phyloP scores from a whole-genome alignment of 2,329 filamentous ascomycete genomes.

The Tolypocladium inflatum region DNA sequence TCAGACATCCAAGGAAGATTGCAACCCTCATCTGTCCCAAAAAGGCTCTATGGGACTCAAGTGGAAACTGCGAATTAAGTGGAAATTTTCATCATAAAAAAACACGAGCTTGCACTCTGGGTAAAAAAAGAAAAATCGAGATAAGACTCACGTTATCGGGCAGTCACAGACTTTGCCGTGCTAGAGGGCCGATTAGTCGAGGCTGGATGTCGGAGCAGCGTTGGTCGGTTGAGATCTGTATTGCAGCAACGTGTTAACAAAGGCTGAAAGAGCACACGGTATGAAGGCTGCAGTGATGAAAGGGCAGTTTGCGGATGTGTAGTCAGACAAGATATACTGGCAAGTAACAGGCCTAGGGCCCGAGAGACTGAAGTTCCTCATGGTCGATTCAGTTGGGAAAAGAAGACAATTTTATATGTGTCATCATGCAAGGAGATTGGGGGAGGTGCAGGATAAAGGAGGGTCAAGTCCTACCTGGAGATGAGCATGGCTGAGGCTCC shows the following conservation, averaged over 20 bases:
- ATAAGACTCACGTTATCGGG: conserved; percentile 4
- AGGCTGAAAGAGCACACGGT: not conserved
- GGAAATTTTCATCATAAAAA: conserved; percentile 63
- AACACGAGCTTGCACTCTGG: conserved; percentile 1
- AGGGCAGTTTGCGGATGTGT: conserved; percentile 7
- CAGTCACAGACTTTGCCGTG: not conserved
- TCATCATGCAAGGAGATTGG: conserved; percentile 53
- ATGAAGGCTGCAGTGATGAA: not conserved
- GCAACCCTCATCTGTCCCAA: conserved; percentile 58
- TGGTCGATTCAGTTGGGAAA: conserved; percentile 83
- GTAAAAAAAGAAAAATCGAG: conserved; percentile 4
- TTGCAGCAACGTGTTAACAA: conserved; percentile 1
- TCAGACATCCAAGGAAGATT: conserved; percentile 74
- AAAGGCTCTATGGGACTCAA: conserved; percentile 63
- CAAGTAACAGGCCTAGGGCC: conserved; percentile 76
- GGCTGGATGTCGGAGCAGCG: not conserved
- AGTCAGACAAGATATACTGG: conserved; percentile 79
- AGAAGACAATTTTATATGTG: conserved; percentile 63
- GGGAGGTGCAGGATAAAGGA: conserved; percentile 10
- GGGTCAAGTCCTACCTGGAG: conserved; percentile 14
- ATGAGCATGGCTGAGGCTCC: not conserved
- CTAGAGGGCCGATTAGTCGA: not conserved
- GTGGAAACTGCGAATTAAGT: conserved; percentile 84
- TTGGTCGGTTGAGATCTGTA: not conserved
- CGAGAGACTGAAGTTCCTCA: conserved; percentile 65